Evolutionary conservation across 75 land plant genomes (phyloP).

Genomic region (Isoetes taiwanensis): DNA sequence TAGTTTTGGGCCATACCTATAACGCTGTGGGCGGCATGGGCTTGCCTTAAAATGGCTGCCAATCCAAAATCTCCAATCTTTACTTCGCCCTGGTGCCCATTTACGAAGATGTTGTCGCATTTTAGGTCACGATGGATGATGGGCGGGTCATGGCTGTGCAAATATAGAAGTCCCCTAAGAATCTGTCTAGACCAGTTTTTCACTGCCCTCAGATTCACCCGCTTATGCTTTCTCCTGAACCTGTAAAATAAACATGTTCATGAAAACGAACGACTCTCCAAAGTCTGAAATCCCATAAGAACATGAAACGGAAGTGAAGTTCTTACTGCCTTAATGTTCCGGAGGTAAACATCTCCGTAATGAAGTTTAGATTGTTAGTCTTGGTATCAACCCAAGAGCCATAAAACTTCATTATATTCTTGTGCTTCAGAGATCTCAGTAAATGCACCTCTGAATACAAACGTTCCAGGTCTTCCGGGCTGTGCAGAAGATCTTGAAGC

Average conservation of each 20-base stretch:
- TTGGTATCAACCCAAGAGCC: slow-evolving; percentile 73
- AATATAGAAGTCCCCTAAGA: slow-evolving; percentile 21
- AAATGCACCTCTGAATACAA: slow-evolving; percentile 82
- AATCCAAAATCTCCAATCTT: slow-evolving; percentile 31
- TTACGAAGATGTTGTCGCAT: slow-evolving; percentile 30
- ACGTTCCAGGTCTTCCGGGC: slow-evolving; percentile 64
- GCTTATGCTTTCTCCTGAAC: slow-evolving; percentile 22
- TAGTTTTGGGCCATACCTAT: too few species aligned
- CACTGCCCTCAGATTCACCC: slow-evolving; percentile 22
- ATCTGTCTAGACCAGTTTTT: slow-evolving; percentile 28
- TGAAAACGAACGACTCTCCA: too few species aligned
- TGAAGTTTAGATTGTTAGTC: slow-evolving; percentile 64
- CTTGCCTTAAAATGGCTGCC: slow-evolving; percentile 21
- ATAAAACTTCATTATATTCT: slow-evolving; percentile 68
- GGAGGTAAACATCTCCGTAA: slow-evolving; percentile 92
- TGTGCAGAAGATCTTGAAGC: slow-evolving; percentile 43
- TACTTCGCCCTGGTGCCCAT: slow-evolving; percentile 28
- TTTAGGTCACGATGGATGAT: slow-evolving; percentile 27
- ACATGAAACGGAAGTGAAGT: not conserved
- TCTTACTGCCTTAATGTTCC: slow-evolving; percentile 83
- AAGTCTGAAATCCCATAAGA: too few species aligned
- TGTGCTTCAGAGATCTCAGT: slow-evolving; percentile 65
- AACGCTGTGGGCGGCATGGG: slow-evolving; percentile 19
- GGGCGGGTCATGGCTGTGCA: slow-evolving; percentile 27
- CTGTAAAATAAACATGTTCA: slow-evolving; percentile 6